These are phyloP conservation scores for Tolypocladium pustulatum DNA, from an alignment of 2,329 filamentous ascomycete genomes.

Conservation along the genomic window DNA sequence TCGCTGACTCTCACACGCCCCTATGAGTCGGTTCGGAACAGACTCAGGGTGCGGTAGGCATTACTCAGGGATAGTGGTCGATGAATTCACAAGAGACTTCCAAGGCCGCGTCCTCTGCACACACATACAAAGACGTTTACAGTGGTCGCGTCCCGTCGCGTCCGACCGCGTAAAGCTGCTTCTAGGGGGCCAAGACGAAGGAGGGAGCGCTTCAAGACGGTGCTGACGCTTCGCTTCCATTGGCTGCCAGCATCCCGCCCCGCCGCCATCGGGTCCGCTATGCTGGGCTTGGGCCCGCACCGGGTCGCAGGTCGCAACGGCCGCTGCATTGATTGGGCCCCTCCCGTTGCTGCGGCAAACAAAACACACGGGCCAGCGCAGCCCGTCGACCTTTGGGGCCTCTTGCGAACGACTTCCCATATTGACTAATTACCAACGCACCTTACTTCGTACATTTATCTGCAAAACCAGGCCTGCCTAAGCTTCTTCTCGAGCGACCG, in stretches of 20 bases:
- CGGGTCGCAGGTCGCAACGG: neutral
- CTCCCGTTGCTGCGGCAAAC: slow-evolving; percentile 15
- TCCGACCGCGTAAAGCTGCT: slow-evolving; percentile 26
- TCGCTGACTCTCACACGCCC: neutral
- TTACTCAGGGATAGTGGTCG: neutral
- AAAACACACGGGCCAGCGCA: neutral
- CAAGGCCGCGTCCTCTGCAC: neutral
- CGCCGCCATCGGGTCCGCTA: neutral
- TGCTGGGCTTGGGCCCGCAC: neutral
- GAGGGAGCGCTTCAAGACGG: neutral
- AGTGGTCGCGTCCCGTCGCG: slow-evolving; percentile 9
- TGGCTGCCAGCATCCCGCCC: neutral
- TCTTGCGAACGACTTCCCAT: neutral
- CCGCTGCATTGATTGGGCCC: neutral
- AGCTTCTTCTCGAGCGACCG: neutral
- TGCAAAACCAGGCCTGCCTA: neutral
- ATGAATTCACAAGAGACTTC: neutral
- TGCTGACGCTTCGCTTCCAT: neutral
- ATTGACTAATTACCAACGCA: no score
- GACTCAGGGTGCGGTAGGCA: neutral
- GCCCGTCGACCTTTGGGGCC: no score
- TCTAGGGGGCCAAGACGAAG: neutral
- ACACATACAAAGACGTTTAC: neutral
- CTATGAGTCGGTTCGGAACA: neutral
- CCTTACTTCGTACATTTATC: neutral